Percentiles rank a stretch among this genome's conserved stretches.
Evolutionary conservation across 371 early-diverging fungal genomes (phyloP).

Genomic region (Mortierella sp.): DNA sequence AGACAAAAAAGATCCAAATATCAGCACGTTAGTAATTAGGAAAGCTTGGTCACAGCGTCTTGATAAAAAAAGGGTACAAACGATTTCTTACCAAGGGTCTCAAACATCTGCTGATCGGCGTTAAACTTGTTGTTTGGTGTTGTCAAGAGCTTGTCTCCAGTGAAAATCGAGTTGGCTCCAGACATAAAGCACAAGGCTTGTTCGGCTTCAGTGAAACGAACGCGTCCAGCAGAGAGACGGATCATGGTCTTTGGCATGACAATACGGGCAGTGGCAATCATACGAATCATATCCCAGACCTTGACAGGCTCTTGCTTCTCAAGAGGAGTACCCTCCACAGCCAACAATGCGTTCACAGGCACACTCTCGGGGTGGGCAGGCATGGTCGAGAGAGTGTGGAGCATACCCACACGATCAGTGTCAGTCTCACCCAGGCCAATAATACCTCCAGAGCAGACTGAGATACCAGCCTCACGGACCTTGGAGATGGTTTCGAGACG

Average conservation of each 20-base stretch:
- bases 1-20: background rate
- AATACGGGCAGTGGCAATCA: conserved; percentile 90
- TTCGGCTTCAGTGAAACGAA: conserved; percentile 81
- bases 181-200: conserved; percentile 89
- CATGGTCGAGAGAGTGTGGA: conserved; percentile 82
- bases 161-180: conserved; percentile 91
- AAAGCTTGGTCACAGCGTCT: background rate
- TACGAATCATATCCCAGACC: conserved; percentile 90
- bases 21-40: conserved; percentile 1
- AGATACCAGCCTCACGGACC: conserved; percentile 86
- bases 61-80: background rate
- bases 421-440: conserved; percentile 87
- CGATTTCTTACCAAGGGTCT: conserved; percentile 68
- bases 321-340: conserved; percentile 86
- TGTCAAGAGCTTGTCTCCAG: conserved; percentile 89
- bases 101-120: conserved; percentile 85
- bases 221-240: conserved; percentile 89
- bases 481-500: conserved; percentile 82
- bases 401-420: conserved; percentile 83
- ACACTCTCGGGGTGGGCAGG: conserved; percentile 89
- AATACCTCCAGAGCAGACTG: conserved; percentile 92
- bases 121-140: conserved; percentile 85
- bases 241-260: conserved; percentile 89
- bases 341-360: conserved; percentile 87
- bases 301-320: conserved; percentile 87